Conservation (phyloP, 306 rosid species). For the Heteromeles arbutifolia region DNA sequence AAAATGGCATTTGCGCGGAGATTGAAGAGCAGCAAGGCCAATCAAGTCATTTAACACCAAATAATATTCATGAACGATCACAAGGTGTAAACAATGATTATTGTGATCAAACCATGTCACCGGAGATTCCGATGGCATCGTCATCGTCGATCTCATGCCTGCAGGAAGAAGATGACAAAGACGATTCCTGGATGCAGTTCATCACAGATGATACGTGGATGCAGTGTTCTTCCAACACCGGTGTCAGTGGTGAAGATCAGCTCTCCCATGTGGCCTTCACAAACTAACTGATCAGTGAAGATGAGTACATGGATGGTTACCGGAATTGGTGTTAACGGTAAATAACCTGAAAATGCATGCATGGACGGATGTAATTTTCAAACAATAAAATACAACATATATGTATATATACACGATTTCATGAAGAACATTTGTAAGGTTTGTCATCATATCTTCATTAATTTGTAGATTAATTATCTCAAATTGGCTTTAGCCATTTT, state of each 20-base stretch:
- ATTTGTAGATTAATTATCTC: slow-evolving; percentile 28
- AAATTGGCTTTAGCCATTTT: not conserved
- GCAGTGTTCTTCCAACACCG: slow-evolving; percentile 55
- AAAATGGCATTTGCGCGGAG: slow-evolving; percentile 89
- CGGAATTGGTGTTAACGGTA: slow-evolving; percentile 36
- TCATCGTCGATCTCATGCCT: slow-evolving; percentile 41
- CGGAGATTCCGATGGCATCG: slow-evolving; percentile 61
- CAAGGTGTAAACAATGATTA: slow-evolving; percentile 53
- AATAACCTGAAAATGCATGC: slow-evolving; percentile 30
- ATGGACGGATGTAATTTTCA: not conserved
- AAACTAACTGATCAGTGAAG: slow-evolving; percentile 29
- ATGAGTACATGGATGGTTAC: slow-evolving; percentile 1
- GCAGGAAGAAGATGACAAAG: slow-evolving; percentile 77
- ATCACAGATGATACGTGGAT: slow-evolving; percentile 80
- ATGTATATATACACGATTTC: not conserved
- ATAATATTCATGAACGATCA: slow-evolving; percentile 34
- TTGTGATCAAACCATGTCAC: slow-evolving; percentile 57
- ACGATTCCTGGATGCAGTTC: slow-evolving; percentile 97
- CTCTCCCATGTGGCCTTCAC: slow-evolving; percentile 56
- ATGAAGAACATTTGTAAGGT: not conserved
- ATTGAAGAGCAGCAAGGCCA: slow-evolving; percentile 70
- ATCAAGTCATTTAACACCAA: slow-evolving; percentile 41
- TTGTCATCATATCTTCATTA: not conserved
- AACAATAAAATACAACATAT: not conserved
- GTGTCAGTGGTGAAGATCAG: slow-evolving; percentile 42